Evolutionary conservation across 208 protist genomes (phyloP), one percentile per base, ranked within the genome.

Genomic region (Strigomonas culicis): DNA sequence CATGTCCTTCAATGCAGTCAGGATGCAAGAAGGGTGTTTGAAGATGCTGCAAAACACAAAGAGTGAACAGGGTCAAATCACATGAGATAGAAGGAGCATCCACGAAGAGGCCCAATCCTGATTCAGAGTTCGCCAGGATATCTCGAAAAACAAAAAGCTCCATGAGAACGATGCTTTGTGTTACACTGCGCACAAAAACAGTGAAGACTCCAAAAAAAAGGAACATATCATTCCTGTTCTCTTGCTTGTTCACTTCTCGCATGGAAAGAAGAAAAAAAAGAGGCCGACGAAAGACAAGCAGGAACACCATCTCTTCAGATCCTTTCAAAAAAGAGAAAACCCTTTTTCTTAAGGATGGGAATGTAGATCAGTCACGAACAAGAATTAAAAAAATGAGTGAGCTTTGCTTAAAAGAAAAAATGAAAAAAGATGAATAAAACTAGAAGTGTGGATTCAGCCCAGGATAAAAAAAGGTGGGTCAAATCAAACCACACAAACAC

Each of bases 261-360:
- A 47, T 47, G 13, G 15, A 13, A 47, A 47, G 19, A 47, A 47
- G 41, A 13, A 47, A 47, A 13, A 47, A 47, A 47, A 47, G 41
- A 21, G 41, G 13, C 15, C 13, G 41, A 19, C 41, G 15, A 19
- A 13, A 47, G 15, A 47, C 41, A 19, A 47, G 19, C 13, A 47
- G 19, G 19, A 47, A 47, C 13, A 47, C 19, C 13, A 47, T 19
- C 13, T 21, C 41, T 19, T 13, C 41, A 19, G 13, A 47, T 19
- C 19, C 41, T 47, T 34, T 49, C 25, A 51, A 43, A 70, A 70
- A 17, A 47, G 52, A 65, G 27, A 34, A 64, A 63, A 51, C 58
- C 30, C 6, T 13, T 41, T 41, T 13, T 41, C n/a, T 34, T 17
- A 50, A 44, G 39, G 4, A 6, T 49, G n/a, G 34, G 43, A 24